Percentiles rank a stretch among this genome's conserved stretches.
phyloP scores from a whole-genome alignment of 345 rosid species.

The Erucastrum elatum region DNA sequence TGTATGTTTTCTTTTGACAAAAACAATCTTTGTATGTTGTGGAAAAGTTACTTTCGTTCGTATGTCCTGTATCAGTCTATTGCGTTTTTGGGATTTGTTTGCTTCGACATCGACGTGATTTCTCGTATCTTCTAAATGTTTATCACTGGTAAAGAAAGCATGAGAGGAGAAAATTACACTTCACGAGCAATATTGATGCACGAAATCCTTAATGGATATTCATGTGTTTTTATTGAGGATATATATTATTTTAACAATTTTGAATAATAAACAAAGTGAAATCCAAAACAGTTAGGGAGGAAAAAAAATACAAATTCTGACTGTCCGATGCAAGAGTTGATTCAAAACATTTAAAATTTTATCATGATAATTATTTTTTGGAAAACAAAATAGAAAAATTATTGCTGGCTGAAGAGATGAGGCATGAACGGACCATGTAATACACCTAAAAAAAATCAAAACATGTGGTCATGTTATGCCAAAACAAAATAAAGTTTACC shows the following conservation, averaged over 20 bases:
- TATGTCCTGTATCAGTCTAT: background rate
- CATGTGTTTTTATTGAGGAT: too few species aligned
- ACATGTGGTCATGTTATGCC: background rate
- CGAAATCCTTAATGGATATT: background rate
- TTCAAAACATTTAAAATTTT: background rate
- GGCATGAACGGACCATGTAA: slow-evolving; percentile 35
- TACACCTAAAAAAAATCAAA: background rate
- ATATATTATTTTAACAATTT: too few species aligned
- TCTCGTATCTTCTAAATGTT: background rate
- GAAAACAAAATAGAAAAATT: too few species aligned
- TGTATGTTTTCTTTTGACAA: background rate
- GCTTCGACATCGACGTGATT: background rate
- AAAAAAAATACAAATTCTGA: too few species aligned
- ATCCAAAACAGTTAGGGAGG: too few species aligned
- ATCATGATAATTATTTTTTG: background rate
- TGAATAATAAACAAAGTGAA: background rate
- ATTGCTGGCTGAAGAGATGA: slow-evolving; percentile 21
- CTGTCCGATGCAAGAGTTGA: too few species aligned
- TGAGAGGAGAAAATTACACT: background rate
- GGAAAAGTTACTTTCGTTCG: too few species aligned
- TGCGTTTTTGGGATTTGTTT: background rate
- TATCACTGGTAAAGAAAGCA: background rate
- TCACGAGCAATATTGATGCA: background rate
- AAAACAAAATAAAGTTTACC: background rate
- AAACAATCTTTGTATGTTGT: background rate